These are phyloP conservation scores for Sedum album DNA, from an alignment of 164 flowering plant species.

Conservation along the genomic window DNA sequence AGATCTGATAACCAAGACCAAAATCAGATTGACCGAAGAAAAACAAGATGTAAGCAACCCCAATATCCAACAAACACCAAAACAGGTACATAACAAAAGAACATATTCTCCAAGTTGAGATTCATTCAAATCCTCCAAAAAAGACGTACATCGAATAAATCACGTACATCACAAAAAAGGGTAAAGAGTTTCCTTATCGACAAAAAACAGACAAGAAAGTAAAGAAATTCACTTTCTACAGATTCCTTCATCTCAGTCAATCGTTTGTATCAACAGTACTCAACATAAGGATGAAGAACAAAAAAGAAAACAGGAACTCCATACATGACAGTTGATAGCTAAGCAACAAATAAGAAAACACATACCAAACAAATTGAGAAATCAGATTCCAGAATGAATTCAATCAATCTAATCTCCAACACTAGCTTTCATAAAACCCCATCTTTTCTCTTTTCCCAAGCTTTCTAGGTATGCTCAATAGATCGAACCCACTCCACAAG, in stretches of 20 bases:
- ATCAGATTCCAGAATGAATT: background rate
- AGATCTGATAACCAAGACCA: background rate
- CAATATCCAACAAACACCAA: background rate
- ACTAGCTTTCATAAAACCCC: background rate
- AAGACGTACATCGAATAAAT: slow-evolving; percentile 1
- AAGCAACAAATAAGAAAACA: background rate
- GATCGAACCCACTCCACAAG: slow-evolving; percentile 5
- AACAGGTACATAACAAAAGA: background rate
- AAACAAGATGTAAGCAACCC: background rate
- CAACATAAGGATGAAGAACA: background rate
- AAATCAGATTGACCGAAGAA: no score
- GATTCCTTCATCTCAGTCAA: background rate
- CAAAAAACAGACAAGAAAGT: background rate
- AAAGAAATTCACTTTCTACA: slow-evolving; percentile 5
- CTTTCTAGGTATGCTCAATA: background rate
- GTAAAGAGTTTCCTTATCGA: background rate
- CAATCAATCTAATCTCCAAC: background rate
- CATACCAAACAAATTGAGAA: background rate
- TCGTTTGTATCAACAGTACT: background rate
- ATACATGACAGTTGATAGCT: background rate
- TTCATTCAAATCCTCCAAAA: slow-evolving; percentile 5
- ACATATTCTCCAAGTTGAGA: background rate
- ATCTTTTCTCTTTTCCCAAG: background rate
- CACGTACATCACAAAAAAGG: background rate
- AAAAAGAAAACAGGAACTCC: background rate